Evolutionary conservation across 2,329 filamentous ascomycete species (phyloP).

Genomic region (Fusarium goolgardi): DNA sequence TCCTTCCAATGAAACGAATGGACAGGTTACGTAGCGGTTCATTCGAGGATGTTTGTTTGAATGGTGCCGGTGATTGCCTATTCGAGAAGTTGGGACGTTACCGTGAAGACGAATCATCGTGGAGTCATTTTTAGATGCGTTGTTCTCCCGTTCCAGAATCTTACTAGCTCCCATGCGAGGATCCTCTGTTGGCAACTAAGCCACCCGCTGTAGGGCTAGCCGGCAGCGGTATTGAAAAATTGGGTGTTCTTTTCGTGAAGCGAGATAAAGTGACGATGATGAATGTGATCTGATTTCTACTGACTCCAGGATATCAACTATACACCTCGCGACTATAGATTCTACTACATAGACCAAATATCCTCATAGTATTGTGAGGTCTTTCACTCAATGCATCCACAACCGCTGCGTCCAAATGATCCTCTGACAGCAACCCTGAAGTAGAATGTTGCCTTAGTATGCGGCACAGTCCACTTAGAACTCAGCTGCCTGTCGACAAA

Average conservation of each 20-base stretch:
- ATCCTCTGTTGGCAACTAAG: neutral
- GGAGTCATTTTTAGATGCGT: neutral
- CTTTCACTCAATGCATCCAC: neutral
- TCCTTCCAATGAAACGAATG: neutral
- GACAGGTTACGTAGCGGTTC: neutral
- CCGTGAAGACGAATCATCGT: neutral
- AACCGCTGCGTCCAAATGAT: neutral
- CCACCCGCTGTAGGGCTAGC: neutral
- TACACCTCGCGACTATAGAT: neutral
- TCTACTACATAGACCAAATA: rapidly evolving
- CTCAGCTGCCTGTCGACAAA: neutral
- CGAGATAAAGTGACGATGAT: neutral
- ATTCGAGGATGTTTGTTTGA: neutral
- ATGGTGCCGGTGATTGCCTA: neutral
- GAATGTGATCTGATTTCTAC: neutral
- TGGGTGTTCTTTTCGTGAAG: too few relatives aligned
- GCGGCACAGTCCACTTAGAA: neutral
- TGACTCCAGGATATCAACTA: neutral
- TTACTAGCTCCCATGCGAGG: neutral
- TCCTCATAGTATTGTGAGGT: too few relatives aligned
- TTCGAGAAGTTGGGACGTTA: neutral
- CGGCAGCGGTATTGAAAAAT: neutral
- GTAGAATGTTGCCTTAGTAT: neutral
- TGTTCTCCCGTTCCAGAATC: neutral
- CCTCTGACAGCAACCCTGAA: neutral